Base-by-base conservation (phyloP, 2,329 filamentous ascomycete species). In the Tolypocladium inflatum region DNA sequence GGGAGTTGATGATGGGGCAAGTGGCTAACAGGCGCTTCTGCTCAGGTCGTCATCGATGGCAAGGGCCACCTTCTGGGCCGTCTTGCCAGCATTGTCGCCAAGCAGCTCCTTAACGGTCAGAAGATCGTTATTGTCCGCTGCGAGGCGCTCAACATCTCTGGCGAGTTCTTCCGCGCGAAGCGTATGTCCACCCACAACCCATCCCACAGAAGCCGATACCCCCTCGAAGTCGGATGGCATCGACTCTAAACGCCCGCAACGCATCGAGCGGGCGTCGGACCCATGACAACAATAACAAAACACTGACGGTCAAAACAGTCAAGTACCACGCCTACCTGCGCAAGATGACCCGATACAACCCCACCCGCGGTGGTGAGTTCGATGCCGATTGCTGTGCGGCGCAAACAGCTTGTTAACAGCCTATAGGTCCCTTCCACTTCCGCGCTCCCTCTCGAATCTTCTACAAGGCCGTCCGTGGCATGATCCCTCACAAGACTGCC, bases 101-200 rank as follows among this genome's bases (percentile, higher is more conserved):
- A 97, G 89, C 93, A 97, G 85, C 88, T 97, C 75, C 90, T 97
- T 72, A 95, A 88, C 80, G 93, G 93, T 78, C 93, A 97, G 85
- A 97, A 97, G 89, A 95, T 99, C 77, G 93, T 97, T 74, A 84
- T 99, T 71, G 94, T 99, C 78, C 91, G 94, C 85, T 95, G 90
- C 82, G 94, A 99, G 84, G 91, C 91, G 73, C 87, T 99, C 79
- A 99, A 99, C 88, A 99, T 99, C 86, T 99, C 94, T 70, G 94
- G 94, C 83, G 94, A 97, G 85, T 99, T 99, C 90, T 99, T 99
- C 90, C 91, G 94, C 80, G 88, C 93, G 71, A 99, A 99, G 89
- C 89, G 94, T 99, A 96, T 80, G 93, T 96, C 60, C 19, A 55
- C 59, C 60, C 58, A 61, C 58, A 58, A 42, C 55, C 43, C 51